These are phyloP conservation scores for Claviceps sp. DNA, from an alignment of 2,329 filamentous ascomycete species.

Conservation along the genomic window DNA sequence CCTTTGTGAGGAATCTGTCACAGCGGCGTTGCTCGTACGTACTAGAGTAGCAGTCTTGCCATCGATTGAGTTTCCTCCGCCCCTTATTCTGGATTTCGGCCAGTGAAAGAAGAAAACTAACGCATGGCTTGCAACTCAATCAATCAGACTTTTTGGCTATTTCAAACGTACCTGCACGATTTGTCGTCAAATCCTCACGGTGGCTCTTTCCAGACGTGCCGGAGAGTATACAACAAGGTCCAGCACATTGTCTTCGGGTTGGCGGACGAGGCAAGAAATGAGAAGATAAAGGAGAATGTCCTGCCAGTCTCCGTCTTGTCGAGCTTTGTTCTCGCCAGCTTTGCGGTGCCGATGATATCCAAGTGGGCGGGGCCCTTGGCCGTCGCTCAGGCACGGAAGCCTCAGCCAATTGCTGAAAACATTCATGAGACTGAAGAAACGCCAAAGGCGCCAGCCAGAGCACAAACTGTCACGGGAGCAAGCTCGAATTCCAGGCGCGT, in stretches of 20 bases:
- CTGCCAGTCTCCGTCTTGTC: slow-evolving; percentile 69
- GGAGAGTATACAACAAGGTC: slow-evolving; percentile 76
- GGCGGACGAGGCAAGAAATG: slow-evolving; percentile 51
- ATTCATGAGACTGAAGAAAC: slow-evolving; percentile 22
- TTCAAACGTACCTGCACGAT: slow-evolving; percentile 78
- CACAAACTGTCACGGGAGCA: slow-evolving; percentile 48
- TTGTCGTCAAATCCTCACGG: slow-evolving; percentile 62
- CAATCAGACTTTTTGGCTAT: slow-evolving; percentile 72
- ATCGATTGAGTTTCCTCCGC: background rate
- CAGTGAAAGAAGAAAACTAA: slow-evolving; percentile 9
- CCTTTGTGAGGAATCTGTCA: slow-evolving; percentile 76
- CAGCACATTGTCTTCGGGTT: slow-evolving; percentile 78
- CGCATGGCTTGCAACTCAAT: slow-evolving; percentile 2
- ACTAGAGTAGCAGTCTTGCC: background rate
- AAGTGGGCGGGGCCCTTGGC: slow-evolving; percentile 68
- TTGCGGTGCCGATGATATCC: slow-evolving; percentile 64
- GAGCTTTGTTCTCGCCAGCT: slow-evolving; percentile 64
- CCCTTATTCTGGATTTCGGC: background rate
- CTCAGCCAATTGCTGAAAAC: slow-evolving; percentile 31
- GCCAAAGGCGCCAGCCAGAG: slow-evolving; percentile 41
- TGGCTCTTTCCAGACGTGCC: slow-evolving; percentile 67
- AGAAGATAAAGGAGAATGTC: slow-evolving; percentile 71
- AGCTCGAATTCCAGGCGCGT: slow-evolving; percentile 37
- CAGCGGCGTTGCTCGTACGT: slow-evolving; percentile 66
- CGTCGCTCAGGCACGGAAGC: slow-evolving; percentile 68